Percentiles rank a stretch among this genome's conserved stretches.
Evolutionary conservation across 129 eudicot genomes (phyloP).

Genomic region (Heracleum sosnowskyi): DNA sequence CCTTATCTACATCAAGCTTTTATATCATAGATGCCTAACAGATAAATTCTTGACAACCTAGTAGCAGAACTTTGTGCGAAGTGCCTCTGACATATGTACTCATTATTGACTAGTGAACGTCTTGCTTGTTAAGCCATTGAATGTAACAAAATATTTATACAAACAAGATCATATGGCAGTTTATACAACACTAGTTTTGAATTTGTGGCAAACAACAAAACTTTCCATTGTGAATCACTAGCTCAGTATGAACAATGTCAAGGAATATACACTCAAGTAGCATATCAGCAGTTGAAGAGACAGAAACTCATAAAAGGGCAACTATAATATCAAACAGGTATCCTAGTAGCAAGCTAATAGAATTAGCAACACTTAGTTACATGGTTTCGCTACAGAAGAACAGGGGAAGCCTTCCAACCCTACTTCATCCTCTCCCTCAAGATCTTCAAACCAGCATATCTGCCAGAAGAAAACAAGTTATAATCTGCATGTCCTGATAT

Average conservation of each 20-base stretch:
- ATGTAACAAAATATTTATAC: neutral
- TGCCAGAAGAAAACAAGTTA: slow-evolving; percentile 21
- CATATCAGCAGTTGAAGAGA: neutral
- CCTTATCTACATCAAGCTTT: neutral
- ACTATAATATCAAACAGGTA: slow-evolving; percentile 1
- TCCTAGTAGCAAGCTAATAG: slow-evolving; percentile 6
- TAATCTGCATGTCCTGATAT: neutral
- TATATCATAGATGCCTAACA: neutral
- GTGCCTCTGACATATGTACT: neutral
- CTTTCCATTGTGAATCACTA: neutral
- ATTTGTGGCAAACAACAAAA: neutral
- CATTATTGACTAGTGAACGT: neutral
- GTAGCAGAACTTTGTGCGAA: neutral
- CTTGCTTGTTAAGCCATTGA: neutral
- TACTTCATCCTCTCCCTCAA: slow-evolving; percentile 37
- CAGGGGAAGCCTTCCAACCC: neutral
- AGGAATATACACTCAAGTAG: slow-evolving; percentile 3
- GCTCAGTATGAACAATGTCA: neutral
- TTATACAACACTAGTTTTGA: neutral
- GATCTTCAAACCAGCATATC: slow-evolving; percentile 58
- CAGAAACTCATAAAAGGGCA: neutral
- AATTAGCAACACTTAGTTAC: slow-evolving; percentile 4
- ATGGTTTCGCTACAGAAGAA: neutral
- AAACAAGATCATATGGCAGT: neutral
- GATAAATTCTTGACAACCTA: neutral